Base-by-base conservation (phyloP, 768 basidiomycete species). In the Serpula lacrymans region DNA sequence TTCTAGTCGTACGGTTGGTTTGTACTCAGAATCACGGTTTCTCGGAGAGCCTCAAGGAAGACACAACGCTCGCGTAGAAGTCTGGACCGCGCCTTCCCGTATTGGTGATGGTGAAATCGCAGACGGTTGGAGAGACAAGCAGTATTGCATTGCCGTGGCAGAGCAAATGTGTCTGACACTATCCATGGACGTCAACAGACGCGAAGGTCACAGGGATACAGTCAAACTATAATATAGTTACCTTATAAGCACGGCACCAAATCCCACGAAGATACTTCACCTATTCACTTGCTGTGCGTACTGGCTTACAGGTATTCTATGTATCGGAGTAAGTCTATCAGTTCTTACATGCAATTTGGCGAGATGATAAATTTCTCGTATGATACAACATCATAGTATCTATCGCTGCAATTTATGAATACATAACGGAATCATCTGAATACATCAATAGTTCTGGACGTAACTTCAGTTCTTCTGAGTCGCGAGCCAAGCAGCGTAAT, bases 61-160 rank as follows among this genome's bases (percentile, higher is more conserved):
- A 41, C 81, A 85, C 47, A 79, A 83, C 34, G 50, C 57, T 3
- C 75, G 75, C 47, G 71, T 75, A 3, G 84, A 84, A 50, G 63
- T 83, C 10, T 85, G 82, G 82, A 77, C 78, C 5, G 78, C 82
- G 8, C 83, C 83, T 2, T 62, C 66, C 30, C 65, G 77, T 39
- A 63, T 79, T 27, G 77, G 73, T 2, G 69, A 71, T 39, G 75
- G 74, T 0, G 35, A 54, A 4, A 54, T 65, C 22, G 24, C 28
- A 6, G 55, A 67, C 3, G 71, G 71, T 9, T 85, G 82, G 83
- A 71, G 77, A 47, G 78, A 78, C 33, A 58, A 72, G 36, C 81
- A 83, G 49, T 63, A 76, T n/a, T 85, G 83, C 48, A 60, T 85
- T 21, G 80, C 75, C 12, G 66, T 74, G 17, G 71, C 78, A 9